Evolutionary conservation across 139 green algal genomes (phyloP), one percentile per base, ranked within the genome.

Genomic region (Chlamydomonas applanata): DNA sequence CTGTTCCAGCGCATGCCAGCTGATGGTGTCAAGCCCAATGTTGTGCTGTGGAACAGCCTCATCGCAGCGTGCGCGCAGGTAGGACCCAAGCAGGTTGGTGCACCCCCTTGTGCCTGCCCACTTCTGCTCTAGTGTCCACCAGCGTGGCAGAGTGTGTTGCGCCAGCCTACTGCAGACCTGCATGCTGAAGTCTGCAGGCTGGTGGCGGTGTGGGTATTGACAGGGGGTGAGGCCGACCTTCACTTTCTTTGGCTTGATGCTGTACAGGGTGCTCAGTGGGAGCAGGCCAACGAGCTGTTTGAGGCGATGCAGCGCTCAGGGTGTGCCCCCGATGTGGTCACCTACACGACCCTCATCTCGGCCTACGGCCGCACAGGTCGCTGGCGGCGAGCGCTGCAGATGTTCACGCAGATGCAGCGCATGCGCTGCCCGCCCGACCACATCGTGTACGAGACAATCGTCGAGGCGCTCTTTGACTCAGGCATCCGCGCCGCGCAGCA

Each of bases 391-490:
- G 88, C 87, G 14, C 78, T 94, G 54, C 32, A 77, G 16, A 81
- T 77, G 7, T 93, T 89, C 63, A 64, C 87, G 24, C 76, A 83
- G 46, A 93, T 93, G 88, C 73, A 82, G 1, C n/a, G 56, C n/a
- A 56, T 76, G 24, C 72, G 86, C 67, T 92, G 85, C 83, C 79
- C 73, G 61, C 86, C 89, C 0, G 92, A 97, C 79, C 77, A 85
- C 4, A 95, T 97, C 33, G 86, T 97, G 44, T 97, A 91, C 83
- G 94, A 97, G 70, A 89, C 91, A 4, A 89, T 96, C 52, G 90
- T 95, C 36, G 90, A 96, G 63, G 82, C 87, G 29, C 76, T 96
- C 46, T 96, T 89, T 89, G 86, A 95, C 80, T 95, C 91, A 33
- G 91, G 91, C 17, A 83, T 94, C 30, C 84, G 90, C 25, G 91